phyloP scores from a whole-genome alignment of 2,329 filamentous ascomycete species.

The Bertia moriformis region DNA sequence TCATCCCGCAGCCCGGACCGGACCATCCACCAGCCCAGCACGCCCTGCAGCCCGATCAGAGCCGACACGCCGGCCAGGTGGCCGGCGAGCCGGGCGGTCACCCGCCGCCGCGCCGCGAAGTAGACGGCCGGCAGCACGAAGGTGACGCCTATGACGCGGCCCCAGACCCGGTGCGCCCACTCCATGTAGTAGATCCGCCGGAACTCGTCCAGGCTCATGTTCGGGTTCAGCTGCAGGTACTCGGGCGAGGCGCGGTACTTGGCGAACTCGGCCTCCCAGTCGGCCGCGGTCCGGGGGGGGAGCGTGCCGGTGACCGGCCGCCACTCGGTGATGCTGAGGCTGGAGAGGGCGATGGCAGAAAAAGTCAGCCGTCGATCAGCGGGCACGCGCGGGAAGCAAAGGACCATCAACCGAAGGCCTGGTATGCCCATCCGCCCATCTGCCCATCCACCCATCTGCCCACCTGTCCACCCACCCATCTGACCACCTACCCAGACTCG shows the following conservation, averaged over 20 bases:
- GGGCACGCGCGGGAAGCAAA: background rate
- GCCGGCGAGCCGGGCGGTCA: conserved; percentile 63
- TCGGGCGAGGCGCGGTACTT: conserved; percentile 90
- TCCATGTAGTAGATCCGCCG: conserved; percentile 99
- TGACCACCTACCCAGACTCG: conserved; percentile 68
- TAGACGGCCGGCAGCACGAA: conserved; percentile 81
- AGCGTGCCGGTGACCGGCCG: conserved; percentile 84
- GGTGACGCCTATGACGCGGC: conserved; percentile 74
- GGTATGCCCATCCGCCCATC: too few relatives aligned
- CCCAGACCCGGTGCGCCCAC: conserved; percentile 92
- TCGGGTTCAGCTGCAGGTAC: conserved; percentile 78
- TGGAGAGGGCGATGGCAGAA: conserved; percentile 17
- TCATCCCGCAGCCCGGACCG: conserved; percentile 92
- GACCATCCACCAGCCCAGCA: conserved; percentile 99
- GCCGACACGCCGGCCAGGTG: conserved; percentile 71
- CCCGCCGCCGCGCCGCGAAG: conserved; percentile 68
- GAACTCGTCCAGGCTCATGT: conserved; percentile 87
- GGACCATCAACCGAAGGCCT: background rate
- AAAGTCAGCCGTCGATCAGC: conserved; percentile 1
- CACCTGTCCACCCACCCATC: too few relatives aligned
- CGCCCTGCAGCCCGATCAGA: conserved; percentile 85
- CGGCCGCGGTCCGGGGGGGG: conserved; percentile 61
- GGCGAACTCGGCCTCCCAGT: conserved; percentile 86
- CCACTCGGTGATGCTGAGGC: conserved; percentile 98
- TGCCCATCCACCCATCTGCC: too few relatives aligned